Evolutionary conservation across 331 rosid genomes (phyloP).

Genomic region (Rhamnella rubrinervis): DNA sequence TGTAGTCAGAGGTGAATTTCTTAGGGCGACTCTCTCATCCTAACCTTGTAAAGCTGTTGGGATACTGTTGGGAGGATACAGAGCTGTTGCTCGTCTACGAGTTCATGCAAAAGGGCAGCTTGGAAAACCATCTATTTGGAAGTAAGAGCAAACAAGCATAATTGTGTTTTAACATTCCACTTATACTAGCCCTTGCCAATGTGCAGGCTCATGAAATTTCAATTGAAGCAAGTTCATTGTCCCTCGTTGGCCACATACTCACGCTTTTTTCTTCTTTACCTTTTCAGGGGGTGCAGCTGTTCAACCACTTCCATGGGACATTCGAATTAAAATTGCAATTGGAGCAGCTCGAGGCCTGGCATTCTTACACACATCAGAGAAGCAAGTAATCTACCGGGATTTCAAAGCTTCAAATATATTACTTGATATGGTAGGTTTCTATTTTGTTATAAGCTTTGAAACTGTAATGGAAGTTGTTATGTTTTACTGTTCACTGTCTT

Average conservation of each 20-base stretch:
- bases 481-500: not conserved
- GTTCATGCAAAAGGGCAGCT: slow-evolving; percentile 94
- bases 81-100: slow-evolving; percentile 85
- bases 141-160: slow-evolving; percentile 48
- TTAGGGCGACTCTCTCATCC: slow-evolving; percentile 90
- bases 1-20: slow-evolving; percentile 91
- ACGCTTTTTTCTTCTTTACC: not conserved
- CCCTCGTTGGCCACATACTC: slow-evolving; percentile 5
- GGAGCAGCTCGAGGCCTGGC: slow-evolving; percentile 94
- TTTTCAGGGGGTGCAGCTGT: slow-evolving; percentile 84
- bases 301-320: slow-evolving; percentile 83
- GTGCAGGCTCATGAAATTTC: slow-evolving; percentile 1
- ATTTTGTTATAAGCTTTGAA: not conserved
- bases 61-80: slow-evolving; percentile 80
- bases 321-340: slow-evolving; percentile 86
- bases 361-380: slow-evolving; percentile 85
- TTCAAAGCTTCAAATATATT: slow-evolving; percentile 96
- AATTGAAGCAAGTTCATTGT: slow-evolving; percentile 14
- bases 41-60: slow-evolving; percentile 83
- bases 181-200: slow-evolving; percentile 11
- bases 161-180: slow-evolving; percentile 5
- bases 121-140: slow-evolving; percentile 96
- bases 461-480: not conserved
- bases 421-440: slow-evolving; percentile 69
- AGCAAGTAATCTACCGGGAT: slow-evolving; percentile 84